A percentile compares a stretch with the other conserved stretches of the same genome.
Conservation (phyloP, 345 rosid species). For the Cardamine occulta region DNA sequence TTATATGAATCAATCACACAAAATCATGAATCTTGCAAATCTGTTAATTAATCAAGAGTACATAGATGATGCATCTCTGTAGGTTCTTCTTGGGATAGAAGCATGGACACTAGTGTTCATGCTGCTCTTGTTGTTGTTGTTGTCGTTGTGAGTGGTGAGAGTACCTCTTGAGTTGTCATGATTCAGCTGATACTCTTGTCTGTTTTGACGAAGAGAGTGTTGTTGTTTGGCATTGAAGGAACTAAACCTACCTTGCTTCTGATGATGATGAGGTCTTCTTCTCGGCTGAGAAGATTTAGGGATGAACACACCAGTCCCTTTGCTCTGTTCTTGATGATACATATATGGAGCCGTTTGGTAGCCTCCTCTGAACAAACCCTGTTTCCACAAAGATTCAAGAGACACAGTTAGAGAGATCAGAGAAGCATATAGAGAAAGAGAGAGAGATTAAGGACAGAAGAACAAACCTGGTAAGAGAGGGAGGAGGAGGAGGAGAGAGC, state of each 20-base stretch:
- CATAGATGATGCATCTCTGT: conserved; percentile 44
- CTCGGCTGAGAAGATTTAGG: conserved; percentile 71
- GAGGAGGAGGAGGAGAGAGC: conserved; percentile 52
- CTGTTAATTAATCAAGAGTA: conserved; percentile 25
- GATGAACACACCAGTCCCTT: conserved; percentile 93
- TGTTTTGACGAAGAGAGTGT: conserved; percentile 39
- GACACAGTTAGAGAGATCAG: not conserved
- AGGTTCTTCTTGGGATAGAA: conserved; percentile 50
- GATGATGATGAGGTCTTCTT: conserved; percentile 50
- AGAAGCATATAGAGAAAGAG: too few species aligned
- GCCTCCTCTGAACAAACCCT: conserved; percentile 55
- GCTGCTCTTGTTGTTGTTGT: conserved; percentile 19
- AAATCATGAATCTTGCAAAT: conserved; percentile 13
- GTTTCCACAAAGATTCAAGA: conserved; percentile 32
- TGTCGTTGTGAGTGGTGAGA: conserved; percentile 18
- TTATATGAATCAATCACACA: conserved; percentile 39
- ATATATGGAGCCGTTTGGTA: conserved; percentile 52
- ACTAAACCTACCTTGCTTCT: conserved; percentile 61
- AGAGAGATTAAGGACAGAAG: conserved; percentile 8
- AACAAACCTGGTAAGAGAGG: conserved; percentile 69
- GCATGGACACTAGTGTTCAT: conserved; percentile 31
- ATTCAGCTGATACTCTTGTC: conserved; percentile 41
- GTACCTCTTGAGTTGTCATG: conserved; percentile 45
- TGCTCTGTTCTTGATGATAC: conserved; percentile 68
- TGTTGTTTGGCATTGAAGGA: conserved; percentile 55